Conservation (phyloP, 2,329 filamentous ascomycete genomes). For the Moelleriella libera region DNA sequence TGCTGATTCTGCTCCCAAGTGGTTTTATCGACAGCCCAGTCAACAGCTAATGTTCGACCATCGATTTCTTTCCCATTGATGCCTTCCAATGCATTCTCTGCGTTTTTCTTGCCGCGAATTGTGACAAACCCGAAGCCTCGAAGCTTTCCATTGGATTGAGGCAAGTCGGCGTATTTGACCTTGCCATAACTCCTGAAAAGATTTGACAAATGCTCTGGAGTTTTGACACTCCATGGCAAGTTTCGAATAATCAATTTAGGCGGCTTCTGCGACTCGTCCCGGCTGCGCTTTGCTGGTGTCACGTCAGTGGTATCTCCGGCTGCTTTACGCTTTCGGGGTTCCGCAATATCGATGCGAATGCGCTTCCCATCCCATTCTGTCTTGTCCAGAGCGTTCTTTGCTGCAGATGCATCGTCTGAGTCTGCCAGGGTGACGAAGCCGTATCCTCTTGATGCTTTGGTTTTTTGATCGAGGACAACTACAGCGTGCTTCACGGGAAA, state of each 20-base stretch:
- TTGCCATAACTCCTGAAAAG: slow-evolving; percentile 85
- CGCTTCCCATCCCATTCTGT: slow-evolving; percentile 64
- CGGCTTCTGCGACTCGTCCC: slow-evolving; percentile 44
- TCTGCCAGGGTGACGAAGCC: slow-evolving; percentile 97
- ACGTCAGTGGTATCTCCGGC: slow-evolving; percentile 26
- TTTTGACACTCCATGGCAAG: slow-evolving; percentile 90
- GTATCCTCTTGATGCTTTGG: slow-evolving; percentile 80
- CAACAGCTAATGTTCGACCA: slow-evolving; percentile 77
- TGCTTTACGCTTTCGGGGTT: slow-evolving; percentile 60
- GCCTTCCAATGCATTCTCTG: slow-evolving; percentile 70
- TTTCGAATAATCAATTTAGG: slow-evolving; percentile 84
- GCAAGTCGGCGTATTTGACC: slow-evolving; percentile 75
- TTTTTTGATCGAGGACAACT: slow-evolving; percentile 75
- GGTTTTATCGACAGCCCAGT: slow-evolving; percentile 91
- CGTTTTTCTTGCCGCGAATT: slow-evolving; percentile 76
- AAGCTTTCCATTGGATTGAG: slow-evolving; percentile 61
- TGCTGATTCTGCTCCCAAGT: slow-evolving; percentile 59
- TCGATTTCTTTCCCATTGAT: slow-evolving; percentile 87
- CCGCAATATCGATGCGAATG: slow-evolving; percentile 76
- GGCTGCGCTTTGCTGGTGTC: slow-evolving; percentile 35
- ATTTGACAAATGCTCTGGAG: slow-evolving; percentile 60
- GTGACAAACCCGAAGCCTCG: slow-evolving; percentile 90
- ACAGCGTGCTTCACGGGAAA: slow-evolving; percentile 92
- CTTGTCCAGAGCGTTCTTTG: slow-evolving; percentile 69
- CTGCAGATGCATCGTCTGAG: slow-evolving; percentile 73